Percentiles rank a stretch among this genome's conserved stretches.
These are phyloP conservation scores for Kregervanrija delftensis DNA, from an alignment of 805 yeast species.

Conservation along the genomic window DNA sequence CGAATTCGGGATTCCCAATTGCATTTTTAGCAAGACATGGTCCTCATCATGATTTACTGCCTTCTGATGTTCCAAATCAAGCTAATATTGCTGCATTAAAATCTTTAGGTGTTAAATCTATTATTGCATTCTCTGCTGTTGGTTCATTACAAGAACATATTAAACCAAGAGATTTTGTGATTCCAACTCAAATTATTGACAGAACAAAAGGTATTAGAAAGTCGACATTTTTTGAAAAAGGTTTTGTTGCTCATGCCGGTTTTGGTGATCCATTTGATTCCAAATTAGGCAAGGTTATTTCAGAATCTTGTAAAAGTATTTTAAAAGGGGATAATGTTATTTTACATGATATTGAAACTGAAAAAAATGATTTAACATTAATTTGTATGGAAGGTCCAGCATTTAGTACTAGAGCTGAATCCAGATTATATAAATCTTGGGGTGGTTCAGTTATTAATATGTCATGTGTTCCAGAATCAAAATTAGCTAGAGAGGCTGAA, in stretches of 20 bases:
- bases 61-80: constrained; percentile 84
- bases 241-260: constrained; percentile 95
- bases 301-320: constrained; percentile 45
- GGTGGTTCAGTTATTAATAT: constrained; percentile 95
- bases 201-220: constrained; percentile 93
- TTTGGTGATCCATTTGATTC: constrained; percentile 96
- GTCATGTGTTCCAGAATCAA: constrained; percentile 97
- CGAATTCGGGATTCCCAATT: constrained; percentile 69
- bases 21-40: constrained; percentile 98
- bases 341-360: constrained; percentile 62
- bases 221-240: constrained; percentile 82
- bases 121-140: constrained; percentile 91
- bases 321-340: constrained; percentile 49
- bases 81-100: constrained; percentile 97
- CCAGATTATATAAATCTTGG: constrained; percentile 75
- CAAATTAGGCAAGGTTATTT: constrained; percentile 58
- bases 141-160: constrained; percentile 89
- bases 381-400: constrained; percentile 99
- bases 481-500: constrained; percentile 96
- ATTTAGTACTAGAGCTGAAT: constrained; percentile 94
- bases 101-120: constrained; percentile 76
- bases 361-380: constrained; percentile 67
- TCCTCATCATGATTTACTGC: constrained; percentile 77
- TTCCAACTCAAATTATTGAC: constrained; percentile 94
- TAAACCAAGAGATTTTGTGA: constrained; percentile 91